Base-by-base conservation (phyloP, 164 flowering plant species). In the Amborella trichopoda region DNA sequence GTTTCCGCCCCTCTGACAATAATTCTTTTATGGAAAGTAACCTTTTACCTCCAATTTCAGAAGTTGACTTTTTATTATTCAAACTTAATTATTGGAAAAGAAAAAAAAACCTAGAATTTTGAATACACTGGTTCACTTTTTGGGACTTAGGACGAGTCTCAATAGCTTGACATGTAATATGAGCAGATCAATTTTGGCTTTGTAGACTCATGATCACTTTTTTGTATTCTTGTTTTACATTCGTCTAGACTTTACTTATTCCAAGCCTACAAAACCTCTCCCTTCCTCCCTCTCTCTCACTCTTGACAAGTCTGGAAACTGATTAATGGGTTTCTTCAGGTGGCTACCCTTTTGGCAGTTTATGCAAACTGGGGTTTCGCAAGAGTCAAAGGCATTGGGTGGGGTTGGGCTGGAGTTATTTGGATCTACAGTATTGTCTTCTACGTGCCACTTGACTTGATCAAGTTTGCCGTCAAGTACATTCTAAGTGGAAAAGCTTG, bases 371-470 rank as follows among this genome's bases (percentile, higher is more conserved):
- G 96, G 99, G 78, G 74, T 5, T 91, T 91, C 30, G 96, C 99
- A 13, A 74, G 60, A 48, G 77, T 91, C 24, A 42, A 72, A 39
- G 99, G 99, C 51, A 34, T 67, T 40, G 95, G 95, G 1, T 91
- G 99, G 99, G 95, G 94, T 25, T 91, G 99, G 99, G 99, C 99
- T n/a, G 99, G 94, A 14, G 80, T 84, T 11, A 68, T 91, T 55
- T 91, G 99, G 99, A 53, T 87, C 25, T 91, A 68, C 81, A 91
- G 93, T 42, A 22, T 91, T 10, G 78, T 91, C 11, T 72, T 77
- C 66, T 91, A 87, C 41, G 16, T 91, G 26, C 99, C 99, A 0
- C 83, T 91, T 1, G 99, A 91, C 55, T 0, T 76, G 0, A 41
- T 90, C 49, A 90, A 90, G 59, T 90, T 85, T 26, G 69, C 72